Base-by-base conservation (phyloP, 352 stramenopile species). In the Phytopythium vexans region DNA sequence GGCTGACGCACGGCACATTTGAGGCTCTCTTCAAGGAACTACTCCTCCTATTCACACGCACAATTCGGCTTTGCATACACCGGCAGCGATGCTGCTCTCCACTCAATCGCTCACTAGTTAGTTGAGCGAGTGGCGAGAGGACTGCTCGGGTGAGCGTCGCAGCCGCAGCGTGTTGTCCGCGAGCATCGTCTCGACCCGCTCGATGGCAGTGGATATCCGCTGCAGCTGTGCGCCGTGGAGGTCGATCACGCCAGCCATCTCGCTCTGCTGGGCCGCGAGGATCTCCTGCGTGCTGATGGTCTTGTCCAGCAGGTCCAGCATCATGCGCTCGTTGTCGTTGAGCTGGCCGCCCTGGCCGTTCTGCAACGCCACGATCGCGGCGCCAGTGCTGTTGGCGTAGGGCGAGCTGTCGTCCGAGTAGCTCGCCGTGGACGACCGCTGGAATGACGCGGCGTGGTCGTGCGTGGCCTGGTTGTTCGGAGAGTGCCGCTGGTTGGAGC, bases 221-320 rank as follows among this genome's bases (percentile, higher is more conserved):
- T 86, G 56, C 11, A 92, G 60, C 52, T 89, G 80, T 16, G 65
- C 63, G 44, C 70, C 74, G 53, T 92, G 80, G 12, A 72, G 76
- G 50, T 77, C 74, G 42, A 89, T 82, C 39, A 89, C 64, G 38
- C 70, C 68, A 27, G 76, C 76, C 78, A 92, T 89, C 54, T 84
- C 77, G 41, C 82, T 65, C 62, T 92, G 82, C 58, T 85, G 78
- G 21, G 79, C 70, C 0, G 79, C 78, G n/a, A 92, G 67, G 43
- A 92, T 74, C 51, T 88, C 77, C 47, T 92, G 82, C 3, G 82
- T 92, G 21, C 66, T 78, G 53, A 92, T 89, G 14, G 82, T 92
- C 54, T 85, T 84, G 64, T 89, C 78, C 31, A 92, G 64, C 35
- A 92, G 58, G 40, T 88, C 77, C 49, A 89, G 62, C 62, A 92